Percentiles rank a stretch among this genome's conserved stretches.
These are phyloP conservation scores for Arthrocladium fulminans DNA, from an alignment of 2,329 filamentous ascomycete genomes.

Conservation along the genomic window DNA sequence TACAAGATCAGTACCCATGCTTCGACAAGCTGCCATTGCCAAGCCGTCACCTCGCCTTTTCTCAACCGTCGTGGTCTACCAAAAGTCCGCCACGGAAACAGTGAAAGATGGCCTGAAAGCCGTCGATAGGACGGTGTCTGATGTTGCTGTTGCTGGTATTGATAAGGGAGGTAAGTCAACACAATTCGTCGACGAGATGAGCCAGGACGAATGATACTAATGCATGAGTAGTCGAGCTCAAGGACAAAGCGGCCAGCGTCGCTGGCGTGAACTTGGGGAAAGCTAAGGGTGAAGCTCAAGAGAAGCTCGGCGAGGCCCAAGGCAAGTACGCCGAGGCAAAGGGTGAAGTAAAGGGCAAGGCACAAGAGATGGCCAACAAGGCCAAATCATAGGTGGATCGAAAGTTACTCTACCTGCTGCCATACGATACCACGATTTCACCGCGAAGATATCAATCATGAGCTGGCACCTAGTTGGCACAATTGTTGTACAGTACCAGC, in stretches of 20 bases:
- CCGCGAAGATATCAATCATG: no score
- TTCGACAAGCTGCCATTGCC: conserved; percentile 20
- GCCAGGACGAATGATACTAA: not conserved
- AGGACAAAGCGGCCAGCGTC: conserved; percentile 36
- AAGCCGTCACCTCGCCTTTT: conserved; percentile 30
- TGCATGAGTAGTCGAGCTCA: conserved; percentile 40
- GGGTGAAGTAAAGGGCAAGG: conserved; percentile 28
- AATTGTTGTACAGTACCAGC: no score
- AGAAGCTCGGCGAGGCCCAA: conserved; percentile 31
- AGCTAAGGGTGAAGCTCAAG: conserved; percentile 38
- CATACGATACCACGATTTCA: no score
- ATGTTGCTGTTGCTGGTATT: conserved; percentile 52
- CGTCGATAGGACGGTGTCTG: conserved; percentile 47
- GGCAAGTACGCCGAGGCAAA: conserved; percentile 24
- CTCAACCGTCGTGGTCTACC: conserved; percentile 41
- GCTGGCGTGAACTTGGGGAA: conserved; percentile 36
- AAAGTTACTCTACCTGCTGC: no score
- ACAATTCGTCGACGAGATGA: not conserved
- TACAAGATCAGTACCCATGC: conserved; percentile 24
- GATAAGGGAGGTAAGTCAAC: conserved; percentile 51
- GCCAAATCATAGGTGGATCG: conserved; percentile 23
- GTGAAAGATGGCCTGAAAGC: conserved; percentile 52
- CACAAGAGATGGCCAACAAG: conserved; percentile 25
- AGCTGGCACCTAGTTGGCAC: no score
- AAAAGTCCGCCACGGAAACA: conserved; percentile 46